These are phyloP conservation scores for Penicillium psychrofluorescens DNA, from an alignment of 495 filamentous ascomycete species.

Conservation along the genomic window DNA sequence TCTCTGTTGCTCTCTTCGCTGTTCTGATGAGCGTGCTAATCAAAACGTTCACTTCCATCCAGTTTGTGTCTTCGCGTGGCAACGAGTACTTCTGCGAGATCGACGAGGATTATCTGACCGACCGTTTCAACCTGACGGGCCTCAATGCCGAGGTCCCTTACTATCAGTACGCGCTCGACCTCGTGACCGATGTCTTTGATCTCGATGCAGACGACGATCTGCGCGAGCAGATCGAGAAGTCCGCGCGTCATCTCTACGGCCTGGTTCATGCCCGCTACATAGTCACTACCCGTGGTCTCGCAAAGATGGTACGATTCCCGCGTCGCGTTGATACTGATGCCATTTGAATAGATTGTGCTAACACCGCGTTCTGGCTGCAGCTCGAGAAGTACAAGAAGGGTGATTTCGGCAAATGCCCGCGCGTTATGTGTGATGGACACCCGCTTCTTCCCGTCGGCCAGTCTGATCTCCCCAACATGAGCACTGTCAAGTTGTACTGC, in stretches of 20 bases:
- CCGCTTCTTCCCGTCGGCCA: conserved; percentile 90
- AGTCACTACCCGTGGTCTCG: conserved; percentile 85
- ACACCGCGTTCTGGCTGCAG: conserved; percentile 34
- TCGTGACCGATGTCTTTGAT: conserved; percentile 99
- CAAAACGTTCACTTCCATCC: background rate
- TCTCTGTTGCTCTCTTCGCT: background rate
- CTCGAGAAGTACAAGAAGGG: conserved; percentile 98
- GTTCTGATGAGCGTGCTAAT: background rate
- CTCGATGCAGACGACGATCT: conserved; percentile 98
- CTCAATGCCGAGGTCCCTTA: conserved; percentile 96
- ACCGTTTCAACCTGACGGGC: conserved; percentile 96
- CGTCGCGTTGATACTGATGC: no score
- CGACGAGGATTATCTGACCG: conserved; percentile 96
- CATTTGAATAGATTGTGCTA: background rate
- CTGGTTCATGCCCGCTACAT: conserved; percentile 96
- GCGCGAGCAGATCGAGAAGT: conserved; percentile 96
- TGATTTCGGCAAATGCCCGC: conserved; percentile 97
- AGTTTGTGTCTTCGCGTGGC: conserved; percentile 96
- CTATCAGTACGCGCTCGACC: conserved; percentile 96
- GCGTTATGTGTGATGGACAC: conserved; percentile 86
- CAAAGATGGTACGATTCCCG: conserved; percentile 73
- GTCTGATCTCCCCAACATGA: conserved; percentile 74
- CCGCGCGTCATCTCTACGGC: conserved; percentile 91
- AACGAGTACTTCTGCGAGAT: conserved; percentile 99
- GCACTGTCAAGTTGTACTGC: conserved; percentile 94